phyloP scores from a whole-genome alignment of 2,329 filamentous ascomycete genomes.

The Trichoderma atrobrunneum region DNA sequence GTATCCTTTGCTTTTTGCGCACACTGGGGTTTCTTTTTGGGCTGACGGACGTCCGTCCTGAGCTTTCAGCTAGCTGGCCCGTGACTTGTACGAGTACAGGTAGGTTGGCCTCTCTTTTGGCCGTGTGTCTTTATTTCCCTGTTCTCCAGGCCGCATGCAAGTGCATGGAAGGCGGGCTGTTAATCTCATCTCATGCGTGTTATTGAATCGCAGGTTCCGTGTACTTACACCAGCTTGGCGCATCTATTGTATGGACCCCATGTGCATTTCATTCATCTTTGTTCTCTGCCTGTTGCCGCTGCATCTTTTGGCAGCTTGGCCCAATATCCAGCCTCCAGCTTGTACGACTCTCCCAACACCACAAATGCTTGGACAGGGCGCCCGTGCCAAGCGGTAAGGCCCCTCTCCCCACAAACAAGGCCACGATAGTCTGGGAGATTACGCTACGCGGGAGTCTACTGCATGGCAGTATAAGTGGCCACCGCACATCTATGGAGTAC shows the following conservation, averaged over 20 bases:
- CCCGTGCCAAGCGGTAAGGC: slow-evolving; percentile 2
- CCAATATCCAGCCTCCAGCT: background rate
- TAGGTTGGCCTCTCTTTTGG: background rate
- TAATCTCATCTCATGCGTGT: background rate
- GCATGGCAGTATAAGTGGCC: background rate
- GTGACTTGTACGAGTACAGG: background rate
- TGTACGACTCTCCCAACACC: background rate
- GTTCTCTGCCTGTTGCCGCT: background rate
- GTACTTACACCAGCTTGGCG: background rate
- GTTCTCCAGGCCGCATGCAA: background rate
- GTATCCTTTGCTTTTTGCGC: background rate
- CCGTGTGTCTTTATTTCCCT: background rate
- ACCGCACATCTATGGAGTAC: slow-evolving; percentile 3
- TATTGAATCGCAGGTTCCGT: background rate
- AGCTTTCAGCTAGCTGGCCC: background rate
- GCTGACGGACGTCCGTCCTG: background rate
- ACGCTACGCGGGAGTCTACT: background rate
- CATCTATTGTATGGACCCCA: background rate
- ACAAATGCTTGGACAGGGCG: background rate
- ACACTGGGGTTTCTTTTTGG: background rate
- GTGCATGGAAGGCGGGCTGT: background rate
- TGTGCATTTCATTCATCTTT: background rate
- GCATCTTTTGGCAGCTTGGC: background rate
- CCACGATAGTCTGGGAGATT: slow-evolving; percentile 7
- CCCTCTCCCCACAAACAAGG: slow-evolving; percentile 4